Base-by-base conservation (phyloP, 495 filamentous ascomycete genomes). In the Lophium mytilinum region DNA sequence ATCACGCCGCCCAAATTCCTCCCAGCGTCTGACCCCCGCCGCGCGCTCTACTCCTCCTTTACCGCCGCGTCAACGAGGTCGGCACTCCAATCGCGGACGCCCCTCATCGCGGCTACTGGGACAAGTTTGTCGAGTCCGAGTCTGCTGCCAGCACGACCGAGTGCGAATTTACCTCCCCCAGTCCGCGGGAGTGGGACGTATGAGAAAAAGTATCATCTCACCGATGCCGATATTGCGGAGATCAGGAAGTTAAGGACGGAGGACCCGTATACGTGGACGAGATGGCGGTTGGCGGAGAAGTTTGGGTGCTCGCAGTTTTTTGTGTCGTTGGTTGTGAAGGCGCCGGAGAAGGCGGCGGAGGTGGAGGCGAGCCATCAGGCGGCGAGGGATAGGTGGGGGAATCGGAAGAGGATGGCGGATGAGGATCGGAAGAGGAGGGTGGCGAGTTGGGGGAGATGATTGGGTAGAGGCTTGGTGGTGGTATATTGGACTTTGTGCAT, bases 1-100 rank as follows among this genome's bases (percentile, higher is more conserved):
- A 81, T 94, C 69, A 98, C 93, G 3, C 93, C 93, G 34, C 76
- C 81, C 55, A 90, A 88, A 60, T 98, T 98, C 75, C 83, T 98
- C 14, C 94, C 93, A 33, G 74, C 76, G 58, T 73, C 77, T 56
- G 94, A 98, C 73, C 79, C 80, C 8, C 84, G 92, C 33, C 82
- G 83, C 54, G 71, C 72, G 49, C 72, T 90, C 7, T 64, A 72
- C 58, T 72, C 75, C 15, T 50, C 66, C 18, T 69, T 72, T 34
- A 41, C 62, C 9, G 39, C 65, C 11, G 8, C n/a, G 17, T 46
- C 63, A 10, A 56, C 58, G 4, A 43, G 9, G 1, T 36, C 63
- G 24, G 54, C 63, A 11, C 55, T 53, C 21, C 21, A 48, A 11
- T 52, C 43, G 14, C 41, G 40, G 12, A 54, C 61, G 0, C 35